A percentile compares a stretch with the other conserved stretches of the same genome.
Evolutionary conservation across 1,139 yeast genomes (phyloP).

Genomic region (Candida smagusa): DNA sequence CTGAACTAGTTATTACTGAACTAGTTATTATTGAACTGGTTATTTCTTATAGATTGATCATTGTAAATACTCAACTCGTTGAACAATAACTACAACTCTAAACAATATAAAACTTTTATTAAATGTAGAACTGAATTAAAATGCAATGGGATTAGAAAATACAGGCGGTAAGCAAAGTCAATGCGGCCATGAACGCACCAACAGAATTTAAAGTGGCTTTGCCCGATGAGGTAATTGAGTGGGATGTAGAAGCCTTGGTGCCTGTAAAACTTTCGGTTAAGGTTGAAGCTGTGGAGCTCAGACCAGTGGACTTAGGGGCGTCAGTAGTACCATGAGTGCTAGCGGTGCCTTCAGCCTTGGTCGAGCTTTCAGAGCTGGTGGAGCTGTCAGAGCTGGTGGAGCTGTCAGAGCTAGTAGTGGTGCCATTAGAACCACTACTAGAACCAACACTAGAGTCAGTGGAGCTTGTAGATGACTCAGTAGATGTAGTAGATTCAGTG

Average conservation of each 20-base stretch:
- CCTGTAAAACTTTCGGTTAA: background rate
- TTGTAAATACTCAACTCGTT: no score
- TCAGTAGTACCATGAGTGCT: slow-evolving; percentile 4
- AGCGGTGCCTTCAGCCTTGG: background rate
- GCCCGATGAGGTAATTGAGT: slow-evolving; percentile 1
- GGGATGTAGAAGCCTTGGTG: slow-evolving; percentile 2
- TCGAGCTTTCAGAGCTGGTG: slow-evolving; percentile 1
- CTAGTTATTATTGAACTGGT: no score
- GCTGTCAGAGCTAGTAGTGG: slow-evolving; percentile 1
- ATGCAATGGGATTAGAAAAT: slow-evolving; percentile 3
- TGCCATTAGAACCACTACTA: slow-evolving; percentile 2
- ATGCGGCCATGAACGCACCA: slow-evolving; percentile 9
- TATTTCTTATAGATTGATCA: no score
- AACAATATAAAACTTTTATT: background rate
- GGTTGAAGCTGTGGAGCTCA: slow-evolving; percentile 5
- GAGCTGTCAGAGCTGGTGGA: slow-evolving; percentile 7
- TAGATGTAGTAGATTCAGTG: slow-evolving; percentile 3
- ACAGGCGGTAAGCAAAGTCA: slow-evolving; percentile 8
- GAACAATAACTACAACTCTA: no score
- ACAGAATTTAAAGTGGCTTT: slow-evolving; percentile 1
- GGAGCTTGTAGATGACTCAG: slow-evolving; percentile 1
- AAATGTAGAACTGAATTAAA: background rate
- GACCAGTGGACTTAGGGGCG: slow-evolving; percentile 4
- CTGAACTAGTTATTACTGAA: no score
- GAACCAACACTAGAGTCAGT: slow-evolving; percentile 4